phyloP scores from a whole-genome alignment of 306 rosid genomes.

The Castanospermum australe region DNA sequence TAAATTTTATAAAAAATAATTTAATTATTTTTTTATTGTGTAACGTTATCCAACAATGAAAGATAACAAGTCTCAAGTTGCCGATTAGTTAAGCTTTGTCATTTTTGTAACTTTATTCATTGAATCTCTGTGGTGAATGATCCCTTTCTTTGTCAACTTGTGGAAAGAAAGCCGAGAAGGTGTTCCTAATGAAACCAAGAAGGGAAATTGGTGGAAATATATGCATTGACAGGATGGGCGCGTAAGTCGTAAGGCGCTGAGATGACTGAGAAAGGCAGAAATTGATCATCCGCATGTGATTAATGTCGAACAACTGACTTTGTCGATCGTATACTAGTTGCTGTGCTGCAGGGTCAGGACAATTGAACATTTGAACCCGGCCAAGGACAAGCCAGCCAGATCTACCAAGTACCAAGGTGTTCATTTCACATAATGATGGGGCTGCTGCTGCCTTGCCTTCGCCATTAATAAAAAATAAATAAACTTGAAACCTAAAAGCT shows the following conservation, averaged over 20 bases:
- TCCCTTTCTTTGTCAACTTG: background rate
- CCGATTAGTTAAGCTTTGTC: background rate
- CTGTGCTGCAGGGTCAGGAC: background rate
- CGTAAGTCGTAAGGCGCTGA: too few species aligned
- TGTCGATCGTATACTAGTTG: background rate
- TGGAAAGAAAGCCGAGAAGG: too few species aligned
- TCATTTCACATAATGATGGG: background rate
- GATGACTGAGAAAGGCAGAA: too few species aligned
- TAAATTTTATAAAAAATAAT: too few species aligned
- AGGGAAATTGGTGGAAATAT: too few species aligned
- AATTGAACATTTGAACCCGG: background rate
- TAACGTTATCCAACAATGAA: too few species aligned
- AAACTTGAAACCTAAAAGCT: too few species aligned
- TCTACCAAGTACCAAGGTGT: background rate
- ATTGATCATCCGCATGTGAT: background rate
- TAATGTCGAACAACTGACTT: background rate
- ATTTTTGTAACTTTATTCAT: background rate
- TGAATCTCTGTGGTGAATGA: too few species aligned
- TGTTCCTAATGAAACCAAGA: too few species aligned
- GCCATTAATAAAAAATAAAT: too few species aligned
- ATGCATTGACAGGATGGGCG: too few species aligned
- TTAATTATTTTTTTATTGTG: too few species aligned
- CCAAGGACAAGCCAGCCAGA: background rate
- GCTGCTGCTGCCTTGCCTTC: background rate
- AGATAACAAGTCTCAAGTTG: background rate